phyloP scores from a whole-genome alignment of 352 stramenopile species.

The Phytophthora rubi region DNA sequence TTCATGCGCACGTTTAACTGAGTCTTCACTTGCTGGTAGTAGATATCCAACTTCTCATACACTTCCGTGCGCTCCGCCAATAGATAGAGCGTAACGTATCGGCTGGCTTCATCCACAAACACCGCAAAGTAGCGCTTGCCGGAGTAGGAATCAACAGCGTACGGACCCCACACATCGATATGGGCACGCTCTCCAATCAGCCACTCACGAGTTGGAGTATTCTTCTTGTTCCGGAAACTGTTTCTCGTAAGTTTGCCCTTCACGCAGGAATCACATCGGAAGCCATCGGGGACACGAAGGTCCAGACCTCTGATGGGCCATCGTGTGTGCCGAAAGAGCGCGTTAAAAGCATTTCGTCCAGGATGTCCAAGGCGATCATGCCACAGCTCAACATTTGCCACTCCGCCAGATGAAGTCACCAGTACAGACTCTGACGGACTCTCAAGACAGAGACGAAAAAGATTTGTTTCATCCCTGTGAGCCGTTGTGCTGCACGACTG shows the following conservation, averaged over 20 bases:
- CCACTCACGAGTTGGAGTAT: neutral
- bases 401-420: neutral
- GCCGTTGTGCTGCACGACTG: neutral
- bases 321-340: constrained; percentile 1
- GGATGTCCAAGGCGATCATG: neutral
- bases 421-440: neutral
- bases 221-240: neutral
- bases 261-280: constrained; percentile 2
- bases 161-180: constrained; percentile 4
- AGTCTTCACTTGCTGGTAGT: constrained; percentile 19
- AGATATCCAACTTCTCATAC: constrained; percentile 26
- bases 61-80: constrained; percentile 23
- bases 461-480: neutral
- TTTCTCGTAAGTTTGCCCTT: constrained; percentile 5
- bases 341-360: neutral
- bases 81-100: constrained; percentile 18
- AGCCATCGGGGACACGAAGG: neutral
- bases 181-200: constrained; percentile 7
- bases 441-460: neutral
- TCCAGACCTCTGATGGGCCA: neutral
- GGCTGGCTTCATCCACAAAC: constrained; percentile 26
- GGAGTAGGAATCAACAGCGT: constrained; percentile 1
- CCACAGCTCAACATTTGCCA: neutral
- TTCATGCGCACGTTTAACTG: constrained; percentile 28
- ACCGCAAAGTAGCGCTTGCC: constrained; percentile 5